Base-by-base conservation (phyloP, 306 rosid genomes). In the Rosa rugosa region DNA sequence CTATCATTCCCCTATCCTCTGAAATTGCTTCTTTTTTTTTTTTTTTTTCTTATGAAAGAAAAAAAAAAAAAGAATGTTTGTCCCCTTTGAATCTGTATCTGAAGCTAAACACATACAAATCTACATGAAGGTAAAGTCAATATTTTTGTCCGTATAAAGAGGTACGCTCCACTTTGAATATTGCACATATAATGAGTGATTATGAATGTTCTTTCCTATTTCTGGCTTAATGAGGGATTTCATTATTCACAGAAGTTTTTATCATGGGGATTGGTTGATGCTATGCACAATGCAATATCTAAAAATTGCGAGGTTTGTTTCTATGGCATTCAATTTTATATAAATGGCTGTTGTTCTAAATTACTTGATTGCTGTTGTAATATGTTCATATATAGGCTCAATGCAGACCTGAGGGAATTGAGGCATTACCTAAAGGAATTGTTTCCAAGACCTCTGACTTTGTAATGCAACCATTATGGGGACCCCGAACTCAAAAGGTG, bases 391-490 rank as follows among this genome's bases (percentile, higher is more conserved):
- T 25, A 16, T 59, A 82, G 88, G 47, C 20, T 71, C 65, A 51
- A 12, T 23, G 79, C 77, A 56, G 67, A 60, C 80, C 80, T 5
- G 79, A 34, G 38, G 86, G 82, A 70, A 73, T 45, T 56, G 81
- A 80, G 20, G 36, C 81, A 69, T 56, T 87, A 9, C 90, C 90
- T 42, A 82, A 60, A 69, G 88, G 90, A 9, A 82, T 84, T 49
- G 81, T 83, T 49, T 59, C 77, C 36, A 84, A 51, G 44, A 87
- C 81, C 75, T 82, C 88, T 38, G 86, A 82, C 77, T 77, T 80
- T 63, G 77, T 77, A 82, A 82, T 84, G 85, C 80, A 79, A 27
- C 83, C 85, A 34, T 67, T 87, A 63, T 84, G 85, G 86, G 88
- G 88, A 0, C 70, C 77, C 31, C 64, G 40, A 22, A 75, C 44